Base-by-base conservation (phyloP, 2,329 filamentous ascomycete genomes). In the Cordyceps militaris region DNA sequence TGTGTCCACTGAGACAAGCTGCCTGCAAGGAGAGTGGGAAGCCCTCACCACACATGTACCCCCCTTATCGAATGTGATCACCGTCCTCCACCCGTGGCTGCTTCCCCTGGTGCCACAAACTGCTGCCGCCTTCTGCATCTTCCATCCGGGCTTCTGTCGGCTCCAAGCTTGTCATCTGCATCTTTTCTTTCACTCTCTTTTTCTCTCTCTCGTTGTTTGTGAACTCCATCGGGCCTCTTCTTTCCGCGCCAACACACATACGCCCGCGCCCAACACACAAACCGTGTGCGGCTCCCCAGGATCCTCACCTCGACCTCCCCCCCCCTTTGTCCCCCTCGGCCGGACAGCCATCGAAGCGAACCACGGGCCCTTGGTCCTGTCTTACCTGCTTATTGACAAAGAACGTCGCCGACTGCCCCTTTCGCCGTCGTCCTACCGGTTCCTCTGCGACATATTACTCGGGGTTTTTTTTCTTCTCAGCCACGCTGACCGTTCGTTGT, bases 311-410 rank as follows among this genome's bases (percentile, higher is more conserved):
- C 32, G 13, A 16, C 19, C 38, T 32, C 26, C 14, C 16, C 6
- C 50, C 49, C 34, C 26, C 50, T 43, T 36, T 34, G 40, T 54
- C 28, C 16, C 21, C 40, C 21, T 42, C 50, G 7, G 14, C 24
- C 26, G 11, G 26, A 43, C 21, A 34, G 28, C 36, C 23, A 44
- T 46, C 21, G 30, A 52, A n/a, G 23, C 32, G 8, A 36, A 9
- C 38, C 49, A 43, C 49, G 2, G 36, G 48, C 23, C 50, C 36
- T 24, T 43, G 21, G 34, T 34, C 8, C 21, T 46, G 51, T 46
- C 51, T 54, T 54, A 46, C 40, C 38, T 44, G 40, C 28, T 54
- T 46, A 26, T 54, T 46, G 40, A 44, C 51, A 30, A 34, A 14
- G 43, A 42, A 7, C 24, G 6, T 26, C 49, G n/a, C 38, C 19